phyloP scores from a whole-genome alignment of 108 stramenopile species.

The Discostella stelligeroides region DNA sequence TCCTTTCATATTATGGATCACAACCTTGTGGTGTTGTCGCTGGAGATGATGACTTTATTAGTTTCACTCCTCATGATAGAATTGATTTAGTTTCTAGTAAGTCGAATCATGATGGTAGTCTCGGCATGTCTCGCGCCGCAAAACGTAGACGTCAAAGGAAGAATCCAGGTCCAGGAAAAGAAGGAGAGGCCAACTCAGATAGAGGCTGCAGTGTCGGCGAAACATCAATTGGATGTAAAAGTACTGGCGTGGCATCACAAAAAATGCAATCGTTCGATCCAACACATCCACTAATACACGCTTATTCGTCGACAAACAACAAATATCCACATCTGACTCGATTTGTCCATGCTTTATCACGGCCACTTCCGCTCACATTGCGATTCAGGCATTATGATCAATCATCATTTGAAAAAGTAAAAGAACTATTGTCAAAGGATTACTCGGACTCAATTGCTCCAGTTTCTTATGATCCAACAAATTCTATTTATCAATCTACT shows the following conservation, averaged over 20 bases:
- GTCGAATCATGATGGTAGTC: neutral
- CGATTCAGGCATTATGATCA: constrained; percentile 35
- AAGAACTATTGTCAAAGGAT: neutral
- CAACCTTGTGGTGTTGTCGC: constrained; percentile 63
- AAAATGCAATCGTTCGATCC: neutral
- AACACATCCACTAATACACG: constrained; percentile 47
- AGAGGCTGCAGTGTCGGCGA: neutral
- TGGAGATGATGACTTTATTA: neutral
- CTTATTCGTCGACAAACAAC: constrained; percentile 17
- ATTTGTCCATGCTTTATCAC: constrained; percentile 30
- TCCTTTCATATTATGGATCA: constrained; percentile 64
- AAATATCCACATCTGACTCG: constrained; percentile 25
- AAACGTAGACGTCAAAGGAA: constrained; percentile 62
- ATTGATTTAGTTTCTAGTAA: too few species aligned
- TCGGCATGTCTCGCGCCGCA: constrained; percentile 68
- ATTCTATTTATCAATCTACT: constrained; percentile 54
- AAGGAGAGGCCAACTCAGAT: neutral
- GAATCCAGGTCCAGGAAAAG: neutral
- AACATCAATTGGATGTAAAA: too few species aligned
- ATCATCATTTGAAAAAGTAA: constrained; percentile 5
- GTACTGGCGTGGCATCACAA: neutral
- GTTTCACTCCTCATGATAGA: neutral
- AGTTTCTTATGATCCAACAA: constrained; percentile 32
- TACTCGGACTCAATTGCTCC: constrained; percentile 29
- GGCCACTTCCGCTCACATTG: constrained; percentile 53